These are phyloP conservation scores for Aspergillus bombycis DNA, from an alignment of 2,329 filamentous ascomycete species.

Conservation along the genomic window DNA sequence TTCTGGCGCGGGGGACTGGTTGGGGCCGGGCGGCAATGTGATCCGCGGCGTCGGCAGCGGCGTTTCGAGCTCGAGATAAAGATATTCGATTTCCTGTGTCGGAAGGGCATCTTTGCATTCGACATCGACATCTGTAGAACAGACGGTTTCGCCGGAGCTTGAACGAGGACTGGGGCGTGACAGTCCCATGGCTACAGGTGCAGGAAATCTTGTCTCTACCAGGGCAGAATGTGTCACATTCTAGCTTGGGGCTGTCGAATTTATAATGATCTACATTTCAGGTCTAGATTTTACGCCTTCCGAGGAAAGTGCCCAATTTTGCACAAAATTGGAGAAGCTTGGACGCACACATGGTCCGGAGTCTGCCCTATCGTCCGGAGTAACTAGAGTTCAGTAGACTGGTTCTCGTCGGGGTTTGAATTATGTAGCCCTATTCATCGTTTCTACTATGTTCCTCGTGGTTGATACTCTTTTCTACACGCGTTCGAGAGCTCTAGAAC, in stretches of 20 bases:
- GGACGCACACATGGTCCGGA: not conserved
- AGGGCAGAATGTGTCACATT: not conserved
- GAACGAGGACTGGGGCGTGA: not conserved
- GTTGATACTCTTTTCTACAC: not conserved
- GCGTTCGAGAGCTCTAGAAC: not conserved
- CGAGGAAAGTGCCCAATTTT: not conserved
- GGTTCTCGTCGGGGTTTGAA: too few relatives aligned
- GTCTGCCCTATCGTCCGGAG: too few relatives aligned
- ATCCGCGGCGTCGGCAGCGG: constrained; percentile 52
- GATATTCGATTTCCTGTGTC: constrained; percentile 52
- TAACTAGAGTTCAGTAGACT: too few relatives aligned
- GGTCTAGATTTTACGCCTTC: not conserved
- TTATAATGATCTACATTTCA: not conserved
- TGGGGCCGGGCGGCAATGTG: constrained; percentile 31
- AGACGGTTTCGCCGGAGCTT: constrained; percentile 10
- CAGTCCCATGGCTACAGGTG: not conserved
- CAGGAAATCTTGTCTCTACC: not conserved
- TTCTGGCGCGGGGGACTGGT: constrained; percentile 52
- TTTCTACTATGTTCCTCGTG: too few relatives aligned
- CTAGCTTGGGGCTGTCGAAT: not conserved
- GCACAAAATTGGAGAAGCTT: constrained; percentile 2
- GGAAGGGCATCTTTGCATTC: not conserved
- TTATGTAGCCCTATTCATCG: too few relatives aligned
- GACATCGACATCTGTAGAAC: not conserved
- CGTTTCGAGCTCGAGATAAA: constrained; percentile 66